Base-by-base conservation (phyloP, 164 flowering plant genomes). In the Brasenia schreberi region DNA sequence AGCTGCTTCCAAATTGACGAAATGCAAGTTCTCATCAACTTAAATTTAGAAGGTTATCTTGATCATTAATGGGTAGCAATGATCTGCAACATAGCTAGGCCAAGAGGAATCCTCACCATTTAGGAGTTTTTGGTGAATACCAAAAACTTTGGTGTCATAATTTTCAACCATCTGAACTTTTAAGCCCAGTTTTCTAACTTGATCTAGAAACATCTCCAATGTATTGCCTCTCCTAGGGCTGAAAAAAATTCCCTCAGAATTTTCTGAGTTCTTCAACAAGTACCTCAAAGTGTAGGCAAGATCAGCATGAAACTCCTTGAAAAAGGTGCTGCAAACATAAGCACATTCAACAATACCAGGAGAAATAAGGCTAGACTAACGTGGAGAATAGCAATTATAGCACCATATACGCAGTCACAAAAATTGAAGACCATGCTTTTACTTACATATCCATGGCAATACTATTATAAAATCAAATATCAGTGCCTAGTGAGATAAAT, bases 161-260 rank as follows among this genome's bases (percentile, higher is more conserved):
- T 74, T 80, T 75, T 90, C 95, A 49, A 75, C 71, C 62, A 86
- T 44, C 62, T 65, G 76, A 76, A 67, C 83, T 42, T 70, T 74
- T 82, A 94, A 66, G 44, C 87, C 95, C 63, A 64, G 61, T 67
- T 73, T 77, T 70, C 74, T 67, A 18, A 84, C 69, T 79, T 81
- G 79, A 72, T 74, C 78, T n/a, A 89, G 73, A 73, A 90, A 90
- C 73, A 78, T 86, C 53, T 84, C 87, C 79, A 90, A 67, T 0
- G 96, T 83, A 69, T 88, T 77, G 4, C 97, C 97, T 73, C 98
- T 87, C 78, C 72, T 82, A 44, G 97, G 96, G 69, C 87, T 79
- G 67, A 90, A 80, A 69, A 90, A 85, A 72, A 89, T 59, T 62
- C 97, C 96, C 80, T 90, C 84, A 2, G 92, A 85, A 43, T 82